Base-by-base conservation (phyloP, 345 rosid genomes). In the Syzygium aqueum region DNA sequence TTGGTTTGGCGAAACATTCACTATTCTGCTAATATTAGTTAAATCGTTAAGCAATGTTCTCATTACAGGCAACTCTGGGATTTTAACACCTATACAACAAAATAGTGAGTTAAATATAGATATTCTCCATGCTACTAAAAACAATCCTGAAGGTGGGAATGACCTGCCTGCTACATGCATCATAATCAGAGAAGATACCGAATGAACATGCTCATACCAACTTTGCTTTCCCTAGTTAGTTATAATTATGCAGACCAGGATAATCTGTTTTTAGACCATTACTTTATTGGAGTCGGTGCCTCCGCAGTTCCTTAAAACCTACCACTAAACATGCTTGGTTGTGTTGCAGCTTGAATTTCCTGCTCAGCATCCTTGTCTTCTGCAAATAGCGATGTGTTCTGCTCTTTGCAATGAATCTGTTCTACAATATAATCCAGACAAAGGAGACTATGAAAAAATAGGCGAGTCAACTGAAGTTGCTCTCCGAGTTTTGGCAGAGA, bases 391-490 rank as follows among this genome's bases (percentile, higher is more conserved):
- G 51, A 96, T 94, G 97, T 95, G 99, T 91, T 97, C 99, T 88
- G 94, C 99, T 78, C 94, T 97, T 85, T 97, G 99, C 93, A 97
- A 97, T 78, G 99, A 95, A 89, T 97, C 99, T 88, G 89, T 94
- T 85, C 91, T 97, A 89, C 99, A 96, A 90, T 97, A 97, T 91
- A 97, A 97, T 92, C 99, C 98, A 83, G 99, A 97, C 88, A 96
- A 95, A 85, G 96, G 94, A 67, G 92, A 88, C 86, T 96, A 95
- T 87, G 99, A 97, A 92, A 97, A 97, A 89, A 97, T 97, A 88
- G 99, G 99, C 84, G 99, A 97, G 92, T 95, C 99, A 87, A 97
- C 99, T 88, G 99, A 97, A 94, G 99, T 97, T 87, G 99, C 99
- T 82, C 94, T 97, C 61, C 97, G 99, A 51, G 98, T 95, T 87